phyloP scores from a whole-genome alignment of 192 early-diverging fungal genomes.

The Rhizoclosmatium globosum region DNA sequence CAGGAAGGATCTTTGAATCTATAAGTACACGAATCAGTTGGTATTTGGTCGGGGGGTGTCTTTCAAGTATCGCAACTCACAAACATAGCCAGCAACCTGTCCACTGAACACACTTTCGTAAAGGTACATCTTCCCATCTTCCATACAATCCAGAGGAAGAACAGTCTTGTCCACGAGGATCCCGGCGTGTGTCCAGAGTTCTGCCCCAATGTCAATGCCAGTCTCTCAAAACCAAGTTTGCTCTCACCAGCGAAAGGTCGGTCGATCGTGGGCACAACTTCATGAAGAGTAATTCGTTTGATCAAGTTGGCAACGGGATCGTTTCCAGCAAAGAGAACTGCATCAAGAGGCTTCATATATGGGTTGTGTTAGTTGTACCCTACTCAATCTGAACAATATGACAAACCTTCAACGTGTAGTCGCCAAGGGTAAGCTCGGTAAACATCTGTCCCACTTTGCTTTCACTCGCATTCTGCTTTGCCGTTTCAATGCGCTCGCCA shows the following conservation, averaged over 20 bases:
- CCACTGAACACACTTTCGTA: background rate
- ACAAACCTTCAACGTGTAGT: background rate
- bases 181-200: slow-evolving; percentile 15
- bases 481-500: background rate
- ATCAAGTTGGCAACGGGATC: slow-evolving; percentile 43
- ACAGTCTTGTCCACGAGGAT: slow-evolving; percentile 43
- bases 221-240: background rate
- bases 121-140: slow-evolving; percentile 41
- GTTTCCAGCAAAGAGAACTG: slow-evolving; percentile 38
- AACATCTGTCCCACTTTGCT: background rate
- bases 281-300: slow-evolving; percentile 11
- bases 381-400: background rate
- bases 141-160: slow-evolving; percentile 37
- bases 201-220: background rate
- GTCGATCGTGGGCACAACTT: slow-evolving; percentile 28
- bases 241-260: background rate
- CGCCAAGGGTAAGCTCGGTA: background rate
- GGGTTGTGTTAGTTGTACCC: background rate
- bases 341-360: slow-evolving; percentile 12
- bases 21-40: background rate
- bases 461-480: background rate
- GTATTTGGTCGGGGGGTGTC: no score
- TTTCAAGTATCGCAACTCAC: slow-evolving; percentile 13
- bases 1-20: slow-evolving; percentile 21
- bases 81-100: background rate